A percentile compares a stretch with the other conserved stretches of the same genome.
These are phyloP conservation scores for Pleurotus tuber-regium DNA, from an alignment of 768 basidiomycete species.

Conservation along the genomic window DNA sequence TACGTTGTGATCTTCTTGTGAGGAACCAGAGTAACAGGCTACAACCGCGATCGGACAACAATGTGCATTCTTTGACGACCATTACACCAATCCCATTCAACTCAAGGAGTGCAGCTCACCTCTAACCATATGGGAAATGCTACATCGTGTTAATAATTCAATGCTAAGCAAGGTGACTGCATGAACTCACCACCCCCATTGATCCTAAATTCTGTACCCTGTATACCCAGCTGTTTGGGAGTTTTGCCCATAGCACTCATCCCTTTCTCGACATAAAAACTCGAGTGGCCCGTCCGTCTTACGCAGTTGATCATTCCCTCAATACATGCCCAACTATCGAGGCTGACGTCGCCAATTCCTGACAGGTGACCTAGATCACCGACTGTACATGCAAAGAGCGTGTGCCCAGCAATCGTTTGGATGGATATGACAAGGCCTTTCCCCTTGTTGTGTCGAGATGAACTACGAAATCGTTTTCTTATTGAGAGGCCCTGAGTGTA, in stretches of 20 bases:
- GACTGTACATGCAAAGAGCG: constrained; percentile 79
- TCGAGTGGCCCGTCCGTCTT: constrained; percentile 78
- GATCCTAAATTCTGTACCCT: constrained; percentile 54
- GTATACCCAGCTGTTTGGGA: constrained; percentile 67
- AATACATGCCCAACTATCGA: constrained; percentile 77
- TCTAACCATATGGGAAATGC: constrained; percentile 87
- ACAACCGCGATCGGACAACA: constrained; percentile 80
- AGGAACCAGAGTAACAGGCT: constrained; percentile 80
- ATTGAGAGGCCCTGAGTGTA: constrained; percentile 58
- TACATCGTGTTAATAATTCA: constrained; percentile 25
- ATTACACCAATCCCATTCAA: constrained; percentile 23
- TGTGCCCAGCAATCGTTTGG: constrained; percentile 76
- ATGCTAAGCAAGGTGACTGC: background rate
- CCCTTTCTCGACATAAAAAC: constrained; percentile 84
- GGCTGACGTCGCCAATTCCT: constrained; percentile 71
- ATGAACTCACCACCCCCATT: constrained; percentile 70
- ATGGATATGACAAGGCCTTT: constrained; percentile 82
- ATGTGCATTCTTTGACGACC: constrained; percentile 58
- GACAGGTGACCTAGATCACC: constrained; percentile 70
- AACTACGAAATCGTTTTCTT: constrained; percentile 79
- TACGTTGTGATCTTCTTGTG: constrained; percentile 77
- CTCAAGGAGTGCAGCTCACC: constrained; percentile 25
- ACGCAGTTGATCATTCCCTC: constrained; percentile 82
- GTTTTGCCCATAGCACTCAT: constrained; percentile 83
- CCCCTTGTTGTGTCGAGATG: constrained; percentile 68